Base-by-base conservation (phyloP, 768 basidiomycete genomes). In the Suillus placidus region DNA sequence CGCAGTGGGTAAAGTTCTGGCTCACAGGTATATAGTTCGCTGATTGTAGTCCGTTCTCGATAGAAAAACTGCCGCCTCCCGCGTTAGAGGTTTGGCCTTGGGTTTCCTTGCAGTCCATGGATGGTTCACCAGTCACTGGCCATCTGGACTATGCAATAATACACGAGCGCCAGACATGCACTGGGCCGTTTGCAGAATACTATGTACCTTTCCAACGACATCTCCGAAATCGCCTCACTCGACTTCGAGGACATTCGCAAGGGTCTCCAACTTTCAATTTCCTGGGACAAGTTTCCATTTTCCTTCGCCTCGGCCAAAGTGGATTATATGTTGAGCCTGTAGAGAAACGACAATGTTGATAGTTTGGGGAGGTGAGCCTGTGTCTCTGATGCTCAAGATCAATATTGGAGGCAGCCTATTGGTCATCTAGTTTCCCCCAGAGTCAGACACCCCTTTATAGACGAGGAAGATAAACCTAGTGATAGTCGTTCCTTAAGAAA, bases 161-260 rank as follows among this genome's bases (percentile, higher is more conserved):
- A 54, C 56, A 64, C 35, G n/a, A 61, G 64, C 16, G 2, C 52
- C 42, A 38, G 13, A 51, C 40, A 57, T 57, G 7, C 7, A 2
- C 56, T 26, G 26, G 26, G 2, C 14, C 14, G 16, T 9, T 8
- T 18, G 6, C 35, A 38, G 18, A 5, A 35, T 38, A n/a, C 34
- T 26, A 77, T 84, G 45, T 68, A 88, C 88, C 85, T 85, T 85
- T 87, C 72, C 68, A 3, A 89, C 83, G 5, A 82, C 84, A 54
- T 87, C 85, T 67, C 82, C 79, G 70, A 88, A 68, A 62, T 87
- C 84, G 69, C 88, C 84, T 64, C 74, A 77, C 68, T 89, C 85
- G 2, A 71, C 69, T 72, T 88, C 83, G 5, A 78, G 72, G 2
- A 68, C 67, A 37, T 71, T 75, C 6, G 81, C 75, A 8, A 75